Evolutionary conservation across 805 yeast species (phyloP), one percentile per base, ranked within the genome.

Genomic region (Teunomyces stri): DNA sequence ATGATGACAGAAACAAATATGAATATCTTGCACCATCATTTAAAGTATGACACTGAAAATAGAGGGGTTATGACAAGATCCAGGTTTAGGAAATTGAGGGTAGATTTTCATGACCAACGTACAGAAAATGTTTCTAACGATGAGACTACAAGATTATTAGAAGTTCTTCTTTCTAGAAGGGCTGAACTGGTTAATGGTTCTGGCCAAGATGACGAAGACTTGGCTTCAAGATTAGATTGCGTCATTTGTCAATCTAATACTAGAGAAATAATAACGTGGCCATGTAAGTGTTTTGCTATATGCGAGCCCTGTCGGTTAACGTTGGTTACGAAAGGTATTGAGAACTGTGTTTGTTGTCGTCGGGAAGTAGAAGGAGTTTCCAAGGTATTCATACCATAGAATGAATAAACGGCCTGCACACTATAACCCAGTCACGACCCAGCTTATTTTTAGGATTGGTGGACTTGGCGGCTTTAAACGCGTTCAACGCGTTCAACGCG

Each of bases 241-340:
- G 96, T 88, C 5, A 84, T 91, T 2, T 91, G 97, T 62, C 92
- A 86, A 55, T 74, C 76, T 4, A 81, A 85, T 48, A 78, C 82
- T 4, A 74, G 97, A 53, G 87, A 85, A 48, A 79, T 91, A 36
- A 82, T 91, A 6, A 70, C 92, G 2, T 91, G 97, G 97, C 97
- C 97, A 0, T 91, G 97, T 61, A 80, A 82, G 56, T 91, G 97
- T 64, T 80, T 91, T 47, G 90, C 96, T 0, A 72, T 91, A 4
- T 91, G 97, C 64, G 96, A 90, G 53, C 76, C 79, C 21, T 91
- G 97, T 60, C 75, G 97, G 13, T 70, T 83, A 9, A 79, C 86
- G 13, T 72, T 91, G 44, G 89, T 88, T 6, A 68, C 84, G 29
- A 77, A 90, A 50, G 86, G 87, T 10, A 84, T 85, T 59, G 80